Conservation (phyloP, 192 early-diverging fungal species). For the Geosiphon pyriformis region DNA sequence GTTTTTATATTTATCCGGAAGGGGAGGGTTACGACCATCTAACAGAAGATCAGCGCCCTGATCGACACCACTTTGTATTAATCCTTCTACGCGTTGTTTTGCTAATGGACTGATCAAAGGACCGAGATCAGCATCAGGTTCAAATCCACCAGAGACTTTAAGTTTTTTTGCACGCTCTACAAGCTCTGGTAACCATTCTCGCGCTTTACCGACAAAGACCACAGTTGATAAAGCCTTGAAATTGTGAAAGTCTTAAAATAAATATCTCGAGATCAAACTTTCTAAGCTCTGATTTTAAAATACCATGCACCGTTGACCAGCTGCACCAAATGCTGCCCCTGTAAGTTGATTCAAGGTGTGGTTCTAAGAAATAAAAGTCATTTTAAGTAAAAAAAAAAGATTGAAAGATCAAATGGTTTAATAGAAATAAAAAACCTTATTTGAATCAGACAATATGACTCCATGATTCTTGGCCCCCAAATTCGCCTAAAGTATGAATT, state of each 20-base stretch:
- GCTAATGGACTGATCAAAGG: conserved; percentile 84
- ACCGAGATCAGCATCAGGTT: conserved; percentile 80
- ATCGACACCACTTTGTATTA: conserved; percentile 79
- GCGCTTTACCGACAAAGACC: conserved; percentile 83
- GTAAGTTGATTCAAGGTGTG: conserved; percentile 86
- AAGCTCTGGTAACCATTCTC: conserved; percentile 83
- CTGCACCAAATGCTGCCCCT: conserved; percentile 96
- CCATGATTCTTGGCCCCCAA: conserved; percentile 98
- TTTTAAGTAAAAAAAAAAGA: background rate
- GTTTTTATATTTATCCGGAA: conserved; percentile 67
- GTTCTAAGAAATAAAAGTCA: conserved; percentile 42
- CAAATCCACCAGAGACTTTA: conserved; percentile 80
- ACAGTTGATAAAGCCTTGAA: conserved; percentile 73
- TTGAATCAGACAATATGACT: conserved; percentile 88
- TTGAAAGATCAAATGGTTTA: background rate
- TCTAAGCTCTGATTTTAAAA: background rate
- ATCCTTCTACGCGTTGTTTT: conserved; percentile 60
- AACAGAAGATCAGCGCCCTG: conserved; percentile 81
- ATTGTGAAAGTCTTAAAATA: background rate
- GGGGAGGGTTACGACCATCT: conserved; percentile 78
- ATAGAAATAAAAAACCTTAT: conserved; percentile 44
- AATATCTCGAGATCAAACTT: background rate
- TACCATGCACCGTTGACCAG: conserved; percentile 93
- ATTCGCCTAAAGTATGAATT: conserved; percentile 56
- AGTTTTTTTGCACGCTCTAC: conserved; percentile 80